phyloP scores from a whole-genome alignment of 345 rosid genomes.

The Rubroshorea leprosula region DNA sequence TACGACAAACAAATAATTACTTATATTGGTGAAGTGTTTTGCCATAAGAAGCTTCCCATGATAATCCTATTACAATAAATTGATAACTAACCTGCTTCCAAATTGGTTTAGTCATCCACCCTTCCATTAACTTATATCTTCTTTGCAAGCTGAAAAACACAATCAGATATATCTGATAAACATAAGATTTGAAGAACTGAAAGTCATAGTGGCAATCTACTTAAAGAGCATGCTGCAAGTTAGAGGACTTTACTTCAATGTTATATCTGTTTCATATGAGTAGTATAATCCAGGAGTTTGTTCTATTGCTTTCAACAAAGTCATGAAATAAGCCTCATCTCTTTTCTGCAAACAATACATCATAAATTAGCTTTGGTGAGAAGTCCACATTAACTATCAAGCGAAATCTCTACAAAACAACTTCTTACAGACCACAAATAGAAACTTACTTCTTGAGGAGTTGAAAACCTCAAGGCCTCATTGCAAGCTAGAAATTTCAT shows the following conservation, averaged over 20 bases:
- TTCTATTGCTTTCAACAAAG: slow-evolving; percentile 70
- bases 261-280: slow-evolving; percentile 87
- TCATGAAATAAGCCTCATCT: slow-evolving; percentile 73
- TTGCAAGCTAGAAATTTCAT: slow-evolving; percentile 84
- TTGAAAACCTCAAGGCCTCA: slow-evolving; percentile 56
- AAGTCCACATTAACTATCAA: slow-evolving; percentile 1
- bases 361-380: background rate
- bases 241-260: slow-evolving; percentile 62
- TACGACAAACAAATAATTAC: too few relatives aligned
- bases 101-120: slow-evolving; percentile 76
- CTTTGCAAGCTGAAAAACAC: slow-evolving; percentile 67
- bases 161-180: slow-evolving; percentile 15
- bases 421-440: slow-evolving; percentile 4
- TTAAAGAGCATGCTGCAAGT: slow-evolving; percentile 11
- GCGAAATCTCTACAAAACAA: background rate
- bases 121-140: slow-evolving; percentile 77
- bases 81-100: slow-evolving; percentile 80
- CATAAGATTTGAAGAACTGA: background rate
- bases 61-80: slow-evolving; percentile 5
- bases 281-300: slow-evolving; percentile 81
- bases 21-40: background rate
- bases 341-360: slow-evolving; percentile 56
- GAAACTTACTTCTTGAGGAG: slow-evolving; percentile 64
- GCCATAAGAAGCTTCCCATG: slow-evolving; percentile 2
- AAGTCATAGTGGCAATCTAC: background rate